Evolutionary conservation across 2,329 filamentous ascomycete species (phyloP).

Genomic region (Colletotrichum sp.): DNA sequence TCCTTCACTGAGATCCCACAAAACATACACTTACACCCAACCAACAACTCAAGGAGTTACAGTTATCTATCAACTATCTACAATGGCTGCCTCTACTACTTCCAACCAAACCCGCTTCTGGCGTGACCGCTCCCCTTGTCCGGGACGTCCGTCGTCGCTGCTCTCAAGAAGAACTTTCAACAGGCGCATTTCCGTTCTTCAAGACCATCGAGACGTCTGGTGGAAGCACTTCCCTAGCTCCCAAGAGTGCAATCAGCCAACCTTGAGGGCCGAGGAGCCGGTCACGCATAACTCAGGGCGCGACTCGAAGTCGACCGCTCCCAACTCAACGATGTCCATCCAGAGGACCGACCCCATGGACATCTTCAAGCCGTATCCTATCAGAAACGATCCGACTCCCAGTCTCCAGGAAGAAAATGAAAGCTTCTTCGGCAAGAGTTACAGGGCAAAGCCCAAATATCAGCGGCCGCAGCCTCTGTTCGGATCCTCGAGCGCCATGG

Average conservation of each 20-base stretch:
- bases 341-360: not conserved
- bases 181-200: not conserved
- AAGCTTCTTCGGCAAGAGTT: not conserved
- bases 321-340: not conserved
- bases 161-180: not conserved
- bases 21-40: not conserved
- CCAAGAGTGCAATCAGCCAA: not conserved
- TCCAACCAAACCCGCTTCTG: not conserved
- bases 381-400: not conserved
- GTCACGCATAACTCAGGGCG: not conserved
- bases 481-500: not conserved
- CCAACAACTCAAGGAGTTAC: not conserved
- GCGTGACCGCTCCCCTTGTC: not conserved
- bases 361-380: not conserved
- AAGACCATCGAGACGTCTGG: not conserved
- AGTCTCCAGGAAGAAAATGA: not conserved
- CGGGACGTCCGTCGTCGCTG: not conserved
- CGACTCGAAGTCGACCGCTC: not conserved
- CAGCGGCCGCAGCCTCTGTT: not conserved
- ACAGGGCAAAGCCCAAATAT: not conserved
- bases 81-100: not conserved
- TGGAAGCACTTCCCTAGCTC: not conserved
- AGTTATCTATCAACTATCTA: not conserved
- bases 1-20: not conserved
- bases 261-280: not conserved